Conservation (phyloP, 1,284 basidiomycete genomes). For the Coriolopsis trogii region DNA sequence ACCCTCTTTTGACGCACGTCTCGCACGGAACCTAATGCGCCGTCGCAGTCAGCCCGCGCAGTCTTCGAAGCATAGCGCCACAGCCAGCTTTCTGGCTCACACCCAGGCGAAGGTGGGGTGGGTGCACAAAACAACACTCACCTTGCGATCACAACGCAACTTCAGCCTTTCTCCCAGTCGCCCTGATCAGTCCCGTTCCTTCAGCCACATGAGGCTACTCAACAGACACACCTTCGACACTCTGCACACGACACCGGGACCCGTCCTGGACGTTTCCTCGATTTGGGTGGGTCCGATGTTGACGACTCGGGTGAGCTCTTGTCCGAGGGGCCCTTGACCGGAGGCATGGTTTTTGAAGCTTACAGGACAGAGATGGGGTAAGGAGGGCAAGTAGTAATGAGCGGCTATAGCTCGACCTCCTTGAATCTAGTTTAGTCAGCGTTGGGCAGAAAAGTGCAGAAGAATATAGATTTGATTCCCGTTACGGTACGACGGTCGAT, state of each 20-base stretch:
- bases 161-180: constrained; percentile 51
- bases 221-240: constrained; percentile 53
- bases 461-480: no score
- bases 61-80: neutral
- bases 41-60: constrained; percentile 5
- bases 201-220: constrained; percentile 2
- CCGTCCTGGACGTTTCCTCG: constrained; percentile 47
- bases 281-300: constrained; percentile 25
- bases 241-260: constrained; percentile 73
- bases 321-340: constrained; percentile 13
- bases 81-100: no score
- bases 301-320: constrained; percentile 15
- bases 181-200: neutral
- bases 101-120: neutral
- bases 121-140: constrained; percentile 26
- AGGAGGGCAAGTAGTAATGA: no score
- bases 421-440: no score
- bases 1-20: constrained; percentile 71
- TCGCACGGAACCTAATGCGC: constrained; percentile 71
- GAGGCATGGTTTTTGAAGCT: no score
- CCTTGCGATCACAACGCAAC: constrained; percentile 72
- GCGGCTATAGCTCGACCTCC: no score
- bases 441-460: no score
- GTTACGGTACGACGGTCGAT: no score
- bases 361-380: no score